A percentile compares a stretch with the other conserved stretches of the same genome.
These are phyloP conservation scores for Aureobasidium sp. DNA, from an alignment of 2,329 filamentous ascomycete species.

Conservation along the genomic window DNA sequence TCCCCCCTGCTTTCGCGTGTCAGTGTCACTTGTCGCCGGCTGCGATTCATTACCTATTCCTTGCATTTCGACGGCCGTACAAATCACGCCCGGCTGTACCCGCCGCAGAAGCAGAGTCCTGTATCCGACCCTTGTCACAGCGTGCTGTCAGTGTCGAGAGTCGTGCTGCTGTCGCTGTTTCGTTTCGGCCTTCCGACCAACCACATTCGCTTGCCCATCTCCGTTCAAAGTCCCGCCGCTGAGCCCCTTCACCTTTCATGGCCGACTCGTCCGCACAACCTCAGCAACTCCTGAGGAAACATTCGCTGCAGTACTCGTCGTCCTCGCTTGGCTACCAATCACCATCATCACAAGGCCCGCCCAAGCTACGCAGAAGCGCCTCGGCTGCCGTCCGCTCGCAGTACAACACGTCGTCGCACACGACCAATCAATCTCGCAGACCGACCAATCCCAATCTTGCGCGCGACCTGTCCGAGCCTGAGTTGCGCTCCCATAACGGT, in stretches of 20 bases:
- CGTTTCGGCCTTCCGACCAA: constrained; percentile 3
- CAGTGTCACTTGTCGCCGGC: constrained; percentile 10
- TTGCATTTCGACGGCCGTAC: constrained; percentile 9
- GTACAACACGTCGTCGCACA: constrained; percentile 15
- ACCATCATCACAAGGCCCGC: background rate
- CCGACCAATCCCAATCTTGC: constrained; percentile 3
- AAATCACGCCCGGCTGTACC: constrained; percentile 8
- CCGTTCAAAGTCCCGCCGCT: background rate
- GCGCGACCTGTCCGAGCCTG: constrained; percentile 12
- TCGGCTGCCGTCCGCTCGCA: constrained; percentile 14
- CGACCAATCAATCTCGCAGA: constrained; percentile 8
- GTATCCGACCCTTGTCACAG: background rate
- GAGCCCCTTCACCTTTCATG: constrained; percentile 5
- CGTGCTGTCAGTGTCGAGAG: constrained; percentile 2
- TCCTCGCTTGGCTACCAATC: background rate
- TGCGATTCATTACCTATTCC: constrained; percentile 9
- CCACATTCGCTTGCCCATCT: background rate
- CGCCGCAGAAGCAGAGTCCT: background rate
- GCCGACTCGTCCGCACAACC: constrained; percentile 2
- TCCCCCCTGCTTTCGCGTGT: constrained; percentile 8
- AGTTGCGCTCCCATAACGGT: constrained; percentile 13
- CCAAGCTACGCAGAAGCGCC: constrained; percentile 8
- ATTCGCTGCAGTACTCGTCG: constrained; percentile 9
- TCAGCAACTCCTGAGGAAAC: constrained; percentile 13
- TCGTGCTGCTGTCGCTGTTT: background rate